Evolutionary conservation across 192 early-diverging fungal species (phyloP).

Genomic region (Jimgerdemannia lactiflua): DNA sequence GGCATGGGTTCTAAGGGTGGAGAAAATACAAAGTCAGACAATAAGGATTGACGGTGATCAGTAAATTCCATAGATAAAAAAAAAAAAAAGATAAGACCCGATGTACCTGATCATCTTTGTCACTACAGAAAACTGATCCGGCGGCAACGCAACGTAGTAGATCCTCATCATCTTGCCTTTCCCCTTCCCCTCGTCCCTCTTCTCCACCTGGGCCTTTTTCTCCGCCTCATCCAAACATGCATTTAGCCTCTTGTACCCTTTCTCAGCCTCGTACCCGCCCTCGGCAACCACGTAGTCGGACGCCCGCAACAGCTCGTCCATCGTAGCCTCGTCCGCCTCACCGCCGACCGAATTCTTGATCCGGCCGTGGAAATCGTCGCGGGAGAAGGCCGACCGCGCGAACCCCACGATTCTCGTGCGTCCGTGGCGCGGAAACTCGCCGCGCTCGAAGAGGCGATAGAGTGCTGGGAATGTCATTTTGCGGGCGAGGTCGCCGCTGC

Average conservation of each 20-base stretch:
- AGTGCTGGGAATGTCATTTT: slow-evolving; percentile 96
- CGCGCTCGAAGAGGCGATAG: slow-evolving; percentile 81
- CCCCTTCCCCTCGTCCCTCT: slow-evolving; percentile 44
- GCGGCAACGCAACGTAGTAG: slow-evolving; percentile 82
- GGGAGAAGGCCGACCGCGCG: slow-evolving; percentile 81
- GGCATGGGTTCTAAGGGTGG: slow-evolving; percentile 10
- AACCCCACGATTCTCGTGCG: slow-evolving; percentile 78
- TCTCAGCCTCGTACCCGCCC: slow-evolving; percentile 68
- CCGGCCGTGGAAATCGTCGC: slow-evolving; percentile 73
- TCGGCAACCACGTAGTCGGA: slow-evolving; percentile 79
- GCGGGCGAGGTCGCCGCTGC: slow-evolving; percentile 84
- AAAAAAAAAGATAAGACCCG: no score
- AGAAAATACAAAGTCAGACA: slow-evolving; percentile 12
- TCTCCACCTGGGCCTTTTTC: slow-evolving; percentile 17
- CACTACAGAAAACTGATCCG: slow-evolving; percentile 66
- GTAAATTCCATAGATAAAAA: no score
- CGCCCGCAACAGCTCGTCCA: slow-evolving; percentile 62
- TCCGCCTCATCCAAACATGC: no score
- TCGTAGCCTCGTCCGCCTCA: slow-evolving; percentile 43
- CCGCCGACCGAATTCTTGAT: slow-evolving; percentile 63
- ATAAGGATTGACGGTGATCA: no score
- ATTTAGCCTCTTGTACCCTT: slow-evolving; percentile 56
- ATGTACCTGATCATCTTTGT: slow-evolving; percentile 66
- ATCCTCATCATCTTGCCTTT: slow-evolving; percentile 44
- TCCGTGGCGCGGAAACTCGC: slow-evolving; percentile 66